Base-by-base conservation (phyloP, 257 asterid species). In the Penstemon davidsonii region DNA sequence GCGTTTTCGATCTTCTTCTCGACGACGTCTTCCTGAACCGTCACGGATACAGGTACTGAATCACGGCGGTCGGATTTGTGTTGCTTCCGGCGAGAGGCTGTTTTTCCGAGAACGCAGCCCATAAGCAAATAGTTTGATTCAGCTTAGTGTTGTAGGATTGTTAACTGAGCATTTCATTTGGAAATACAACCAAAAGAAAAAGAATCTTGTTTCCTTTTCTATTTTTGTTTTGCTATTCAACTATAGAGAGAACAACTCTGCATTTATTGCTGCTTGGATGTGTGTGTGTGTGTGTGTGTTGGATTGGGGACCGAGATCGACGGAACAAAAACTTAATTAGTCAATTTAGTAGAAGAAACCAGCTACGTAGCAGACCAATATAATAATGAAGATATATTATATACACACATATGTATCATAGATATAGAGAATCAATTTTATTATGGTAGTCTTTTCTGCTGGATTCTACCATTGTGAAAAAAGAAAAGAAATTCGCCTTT, bases 31-130 rank as follows among this genome's bases (percentile, higher is more conserved):
- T 62, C 60, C 52, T 41, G 69, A 43, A 40, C 69, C 55, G 59
- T 39, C 41, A 43, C 73, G 51, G 46, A 49, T 53, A 58, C 13
- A 52, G 75, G 8, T 37, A 36, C 83, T 39, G 74, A 33, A 19
- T 53, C 67, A 53, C 55, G 67, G 56, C 68, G 45, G 6, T 54
- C 68, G 5, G 33, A 53, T 10, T 11, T 57, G 50, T 39, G 18
- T 2, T 39, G 64, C 66, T 52, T 74, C 79, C 81, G 83, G 61
- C 79, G 59, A 69, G 78, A 8, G 42, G 74, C 79, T 60, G 80
- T 57, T 69, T 73, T 84, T 19, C 86, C 82, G 33, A 84, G 68
- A 52, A 86, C 85, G 56, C 93, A 84, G 57, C 93, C 93, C 93
- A 86, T 86, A 64, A 56, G 46, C 56, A 60, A 19, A 33, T 58